Evolutionary conservation across 495 filamentous ascomycete genomes (phyloP).

Genomic region (Amphirosellinia nigrospora): DNA sequence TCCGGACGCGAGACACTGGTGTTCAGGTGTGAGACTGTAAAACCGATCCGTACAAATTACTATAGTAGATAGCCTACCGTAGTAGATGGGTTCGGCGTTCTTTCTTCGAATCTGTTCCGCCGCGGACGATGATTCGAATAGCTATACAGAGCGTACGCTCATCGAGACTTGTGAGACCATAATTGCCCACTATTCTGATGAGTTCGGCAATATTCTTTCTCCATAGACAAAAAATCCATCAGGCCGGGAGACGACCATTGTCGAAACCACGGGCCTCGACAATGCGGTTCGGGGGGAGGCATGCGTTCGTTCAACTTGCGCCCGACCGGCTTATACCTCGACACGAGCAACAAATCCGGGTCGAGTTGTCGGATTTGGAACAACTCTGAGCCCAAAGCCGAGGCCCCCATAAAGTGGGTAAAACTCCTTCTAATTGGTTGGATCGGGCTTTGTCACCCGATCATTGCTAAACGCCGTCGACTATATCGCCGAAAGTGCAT

Average conservation of each 20-base stretch:
- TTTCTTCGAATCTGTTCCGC: not conserved
- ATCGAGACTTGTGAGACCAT: not conserved
- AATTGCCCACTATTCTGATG: not conserved
- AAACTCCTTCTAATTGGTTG: not conserved
- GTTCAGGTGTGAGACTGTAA: not conserved
- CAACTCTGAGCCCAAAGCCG: not conserved
- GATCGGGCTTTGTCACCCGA: not conserved
- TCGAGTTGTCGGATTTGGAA: conserved; percentile 18
- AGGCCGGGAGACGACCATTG: not conserved
- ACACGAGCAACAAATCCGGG: conserved; percentile 4
- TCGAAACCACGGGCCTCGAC: not conserved
- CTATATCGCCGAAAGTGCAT: not conserved
- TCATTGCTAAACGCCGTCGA: not conserved
- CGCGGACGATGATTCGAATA: too few relatives aligned
- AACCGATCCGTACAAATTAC: not conserved
- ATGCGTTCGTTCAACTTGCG: not conserved
- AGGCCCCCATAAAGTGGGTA: not conserved
- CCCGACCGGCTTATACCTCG: not conserved
- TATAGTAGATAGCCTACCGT: too few relatives aligned
- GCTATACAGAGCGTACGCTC: not conserved
- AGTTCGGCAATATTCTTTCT: not conserved
- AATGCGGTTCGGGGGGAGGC: not conserved
- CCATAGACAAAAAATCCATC: not conserved
- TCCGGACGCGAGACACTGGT: conserved; percentile 1
- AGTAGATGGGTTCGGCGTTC: not conserved